These are phyloP conservation scores for Haplosporangium sp. DNA, from an alignment of 371 early-diverging fungal genomes.

Conservation along the genomic window DNA sequence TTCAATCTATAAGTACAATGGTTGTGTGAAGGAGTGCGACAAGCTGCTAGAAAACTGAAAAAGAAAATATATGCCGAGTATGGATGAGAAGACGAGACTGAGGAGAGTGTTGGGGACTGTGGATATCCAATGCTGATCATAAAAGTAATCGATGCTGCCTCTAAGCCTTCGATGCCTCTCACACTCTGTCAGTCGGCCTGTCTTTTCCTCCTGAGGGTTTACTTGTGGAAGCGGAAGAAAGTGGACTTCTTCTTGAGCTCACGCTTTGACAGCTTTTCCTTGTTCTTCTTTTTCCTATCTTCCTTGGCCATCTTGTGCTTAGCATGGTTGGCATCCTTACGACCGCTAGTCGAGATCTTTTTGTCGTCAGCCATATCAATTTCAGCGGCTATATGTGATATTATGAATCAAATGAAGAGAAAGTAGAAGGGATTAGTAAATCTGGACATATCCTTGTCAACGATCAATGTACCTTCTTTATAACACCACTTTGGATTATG, in stretches of 20 bases:
- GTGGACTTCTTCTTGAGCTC: slow-evolving; percentile 50
- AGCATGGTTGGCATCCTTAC: slow-evolving; percentile 40
- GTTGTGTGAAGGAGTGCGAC: neutral
- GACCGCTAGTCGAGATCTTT: slow-evolving; percentile 54
- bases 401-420: neutral
- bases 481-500: too few species aligned
- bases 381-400: slow-evolving; percentile 27
- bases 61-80: neutral
- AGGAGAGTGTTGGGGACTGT: neutral
- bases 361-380: slow-evolving; percentile 36
- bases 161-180: neutral
- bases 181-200: neutral
- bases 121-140: slow-evolving; percentile 2
- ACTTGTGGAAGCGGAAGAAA: slow-evolving; percentile 57
- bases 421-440: neutral
- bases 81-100: neutral
- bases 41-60: slow-evolving; percentile 7
- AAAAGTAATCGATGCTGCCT: neutral
- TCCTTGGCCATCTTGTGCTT: slow-evolving; percentile 52
- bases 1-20: slow-evolving; percentile 15
- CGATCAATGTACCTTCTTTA: neutral
- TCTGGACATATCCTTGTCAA: neutral
- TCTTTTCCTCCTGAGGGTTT: slow-evolving; percentile 2
- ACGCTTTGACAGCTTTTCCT: slow-evolving; percentile 35
- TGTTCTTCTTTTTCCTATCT: slow-evolving; percentile 52